Percentiles rank a stretch among this genome's conserved stretches.
phyloP scores from a whole-genome alignment of 108 stramenopile genomes.

The Parietichytrium sp. region DNA sequence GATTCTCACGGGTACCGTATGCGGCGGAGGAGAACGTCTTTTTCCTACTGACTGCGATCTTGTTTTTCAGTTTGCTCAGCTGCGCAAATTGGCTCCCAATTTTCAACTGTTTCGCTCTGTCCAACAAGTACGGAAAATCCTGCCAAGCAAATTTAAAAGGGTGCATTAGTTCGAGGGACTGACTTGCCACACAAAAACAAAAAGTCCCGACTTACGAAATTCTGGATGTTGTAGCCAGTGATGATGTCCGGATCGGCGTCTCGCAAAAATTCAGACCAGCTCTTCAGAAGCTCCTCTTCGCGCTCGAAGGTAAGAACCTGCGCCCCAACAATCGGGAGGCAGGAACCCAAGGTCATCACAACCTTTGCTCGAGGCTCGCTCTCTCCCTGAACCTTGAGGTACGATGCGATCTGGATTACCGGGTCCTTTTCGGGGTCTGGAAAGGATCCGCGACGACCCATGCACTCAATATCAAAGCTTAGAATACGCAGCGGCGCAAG shows the following conservation, averaged over 20 bases:
- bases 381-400: conserved; percentile 74
- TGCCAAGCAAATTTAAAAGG: too few relatives aligned
- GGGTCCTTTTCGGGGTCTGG: conserved; percentile 97
- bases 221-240: conserved; percentile 93
- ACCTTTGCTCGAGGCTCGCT: conserved; percentile 57
- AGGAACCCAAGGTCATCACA: conserved; percentile 47
- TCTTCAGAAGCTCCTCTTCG: conserved; percentile 77
- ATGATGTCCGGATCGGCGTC: conserved; percentile 91
- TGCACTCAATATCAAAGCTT: conserved; percentile 96
- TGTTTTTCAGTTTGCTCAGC: conserved; percentile 82
- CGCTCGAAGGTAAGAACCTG: conserved; percentile 88
- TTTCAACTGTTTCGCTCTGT: conserved; percentile 81
- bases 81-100: conserved; percentile 70
- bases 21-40: conserved; percentile 94
- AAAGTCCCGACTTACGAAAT: too few relatives aligned
- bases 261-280: conserved; percentile 84
- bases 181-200: too few relatives aligned
- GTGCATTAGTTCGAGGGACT: too few relatives aligned
- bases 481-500: conserved; percentile 93
- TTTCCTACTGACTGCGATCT: conserved; percentile 81
- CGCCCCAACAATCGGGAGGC: conserved; percentile 94
- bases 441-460: conserved; percentile 92
- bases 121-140: conserved; percentile 96
- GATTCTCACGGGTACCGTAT: conserved; percentile 86
- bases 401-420: conserved; percentile 99